phyloP scores from a whole-genome alignment of 1,284 basidiomycete species.

The Ustilago loliicola region DNA sequence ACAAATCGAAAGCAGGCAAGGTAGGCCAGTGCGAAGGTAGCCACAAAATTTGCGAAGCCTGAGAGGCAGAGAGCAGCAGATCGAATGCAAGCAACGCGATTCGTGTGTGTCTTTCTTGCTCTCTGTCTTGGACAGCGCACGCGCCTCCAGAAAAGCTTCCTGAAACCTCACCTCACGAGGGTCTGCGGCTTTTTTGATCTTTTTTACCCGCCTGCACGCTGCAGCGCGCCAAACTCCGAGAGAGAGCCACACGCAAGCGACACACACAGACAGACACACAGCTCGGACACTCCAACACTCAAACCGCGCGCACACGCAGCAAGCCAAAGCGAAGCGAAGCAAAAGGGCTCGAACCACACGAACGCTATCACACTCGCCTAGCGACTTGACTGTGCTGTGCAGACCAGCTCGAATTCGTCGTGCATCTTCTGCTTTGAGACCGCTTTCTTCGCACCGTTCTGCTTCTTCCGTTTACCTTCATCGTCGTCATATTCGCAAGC shows the following conservation, averaged over 20 bases:
- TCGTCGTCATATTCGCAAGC: background rate
- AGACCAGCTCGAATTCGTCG: constrained; percentile 11
- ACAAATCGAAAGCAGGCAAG: too few relatives aligned
- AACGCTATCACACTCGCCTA: constrained; percentile 13
- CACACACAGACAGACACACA: background rate
- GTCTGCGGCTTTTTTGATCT: constrained; percentile 6
- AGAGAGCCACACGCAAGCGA: constrained; percentile 25
- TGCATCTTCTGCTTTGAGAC: constrained; percentile 21
- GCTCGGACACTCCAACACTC: constrained; percentile 6
- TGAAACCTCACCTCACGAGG: constrained; percentile 6
- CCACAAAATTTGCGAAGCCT: background rate
- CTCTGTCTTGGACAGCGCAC: constrained; percentile 23
- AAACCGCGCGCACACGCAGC: constrained; percentile 6
- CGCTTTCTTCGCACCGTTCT: constrained; percentile 18
- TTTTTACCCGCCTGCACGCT: constrained; percentile 20
- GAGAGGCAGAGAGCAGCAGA: background rate
- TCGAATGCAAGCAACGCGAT: constrained; percentile 19
- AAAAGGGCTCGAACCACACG: constrained; percentile 22
- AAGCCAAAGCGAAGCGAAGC: background rate
- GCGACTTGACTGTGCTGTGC: background rate
- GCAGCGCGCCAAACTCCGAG: constrained; percentile 33
- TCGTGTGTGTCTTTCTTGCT: constrained; percentile 18
- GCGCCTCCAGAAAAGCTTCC: constrained; percentile 21
- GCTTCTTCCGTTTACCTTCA: background rate
- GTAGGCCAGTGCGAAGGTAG: too few relatives aligned